phyloP scores from a whole-genome alignment of 768 basidiomycete genomes.

The Podaxis mareebaensis region DNA sequence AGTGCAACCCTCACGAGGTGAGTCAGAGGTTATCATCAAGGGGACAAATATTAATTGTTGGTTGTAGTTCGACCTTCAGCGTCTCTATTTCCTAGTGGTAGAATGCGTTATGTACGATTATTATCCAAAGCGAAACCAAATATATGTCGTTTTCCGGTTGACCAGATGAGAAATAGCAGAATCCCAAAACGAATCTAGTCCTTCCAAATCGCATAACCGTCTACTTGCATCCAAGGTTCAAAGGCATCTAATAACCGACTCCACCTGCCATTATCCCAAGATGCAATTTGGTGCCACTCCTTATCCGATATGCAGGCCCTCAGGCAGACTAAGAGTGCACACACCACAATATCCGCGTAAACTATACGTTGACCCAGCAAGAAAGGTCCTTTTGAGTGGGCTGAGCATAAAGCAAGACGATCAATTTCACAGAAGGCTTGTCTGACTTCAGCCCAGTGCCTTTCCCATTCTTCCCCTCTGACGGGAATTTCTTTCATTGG shows the following conservation, averaged over 20 bases:
- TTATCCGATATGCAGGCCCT: neutral
- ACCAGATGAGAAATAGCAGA: too few relatives aligned
- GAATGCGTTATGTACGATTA: neutral
- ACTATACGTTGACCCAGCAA: neutral
- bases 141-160: neutral
- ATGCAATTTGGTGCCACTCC: neutral
- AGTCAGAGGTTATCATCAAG: constrained; percentile 21
- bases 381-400: neutral
- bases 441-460: neutral
- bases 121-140: neutral
- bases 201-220: neutral
- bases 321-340: neutral
- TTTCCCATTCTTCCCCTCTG: neutral
- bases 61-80: constrained; percentile 9
- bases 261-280: neutral
- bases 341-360: neutral
- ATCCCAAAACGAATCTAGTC: too few relatives aligned
- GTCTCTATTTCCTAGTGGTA: neutral
- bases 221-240: neutral
- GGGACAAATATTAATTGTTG: neutral
- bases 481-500: constrained; percentile 21
- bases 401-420: neutral
- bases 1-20: constrained; percentile 55
- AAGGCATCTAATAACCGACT: neutral
- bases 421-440: neutral